phyloP scores from a whole-genome alignment of 257 asterid genomes.

The Jacaranda copaia region DNA sequence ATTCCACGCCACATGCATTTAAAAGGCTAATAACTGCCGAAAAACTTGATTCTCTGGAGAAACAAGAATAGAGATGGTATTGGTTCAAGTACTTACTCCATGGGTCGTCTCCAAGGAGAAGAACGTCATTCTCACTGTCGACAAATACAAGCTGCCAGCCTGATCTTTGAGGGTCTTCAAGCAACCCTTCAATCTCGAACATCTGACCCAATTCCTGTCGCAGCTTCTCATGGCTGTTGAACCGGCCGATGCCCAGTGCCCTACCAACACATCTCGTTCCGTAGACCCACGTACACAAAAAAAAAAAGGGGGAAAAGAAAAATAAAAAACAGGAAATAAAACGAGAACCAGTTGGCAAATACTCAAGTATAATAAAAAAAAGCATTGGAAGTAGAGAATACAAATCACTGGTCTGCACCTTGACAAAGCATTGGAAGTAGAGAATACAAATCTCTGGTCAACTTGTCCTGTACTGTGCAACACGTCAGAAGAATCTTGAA shows the following conservation, averaged over 20 bases:
- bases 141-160: slow-evolving; percentile 99
- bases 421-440: slow-evolving; percentile 71
- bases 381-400: background rate
- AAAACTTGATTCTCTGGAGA: background rate
- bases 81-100: slow-evolving; percentile 99
- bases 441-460: too few species aligned
- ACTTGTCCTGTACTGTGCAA: slow-evolving; percentile 65
- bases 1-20: background rate
- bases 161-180: slow-evolving; percentile 98
- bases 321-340: slow-evolving; percentile 9
- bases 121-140: slow-evolving; percentile 96
- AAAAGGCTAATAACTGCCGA: background rate
- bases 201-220: slow-evolving; percentile 85
- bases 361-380: background rate
- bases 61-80: too few species aligned
- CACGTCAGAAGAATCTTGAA: slow-evolving; percentile 77
- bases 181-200: slow-evolving; percentile 93
- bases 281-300: slow-evolving; percentile 88
- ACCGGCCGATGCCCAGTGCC: slow-evolving; percentile 88
- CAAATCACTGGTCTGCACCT: slow-evolving; percentile 54
- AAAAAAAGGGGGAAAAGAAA: too few species aligned
- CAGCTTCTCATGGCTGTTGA: slow-evolving; percentile 96
- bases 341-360: slow-evolving; percentile 13
- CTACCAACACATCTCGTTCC: slow-evolving; percentile 92
- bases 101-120: slow-evolving; percentile 99